A percentile compares a stretch with the other conserved stretches of the same genome.
These are phyloP conservation scores for Aureobasidium mangrovei DNA, from an alignment of 2,329 filamentous ascomycete species.

Conservation along the genomic window DNA sequence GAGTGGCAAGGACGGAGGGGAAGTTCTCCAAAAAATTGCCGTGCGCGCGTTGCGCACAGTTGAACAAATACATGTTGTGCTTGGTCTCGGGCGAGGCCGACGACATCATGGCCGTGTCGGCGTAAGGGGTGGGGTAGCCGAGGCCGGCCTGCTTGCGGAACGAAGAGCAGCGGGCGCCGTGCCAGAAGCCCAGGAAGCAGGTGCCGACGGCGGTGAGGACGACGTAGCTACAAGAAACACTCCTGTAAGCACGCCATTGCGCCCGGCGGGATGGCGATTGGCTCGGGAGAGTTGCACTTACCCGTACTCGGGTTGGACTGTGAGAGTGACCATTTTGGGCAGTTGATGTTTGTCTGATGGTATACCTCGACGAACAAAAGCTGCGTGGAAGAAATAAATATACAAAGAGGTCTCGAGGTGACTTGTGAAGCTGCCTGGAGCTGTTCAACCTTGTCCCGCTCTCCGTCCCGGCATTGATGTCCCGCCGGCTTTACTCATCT, in stretches of 20 bases:
- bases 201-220: slow-evolving; percentile 45
- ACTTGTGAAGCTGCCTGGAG: neutral
- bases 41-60: slow-evolving; percentile 44
- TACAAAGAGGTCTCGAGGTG: neutral
- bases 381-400: neutral
- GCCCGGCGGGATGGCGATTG: neutral
- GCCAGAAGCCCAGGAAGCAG: slow-evolving; percentile 46
- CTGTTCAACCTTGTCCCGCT: neutral
- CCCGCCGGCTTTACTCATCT: neutral
- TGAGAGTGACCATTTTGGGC: slow-evolving; percentile 25
- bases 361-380: no score
- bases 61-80: slow-evolving; percentile 38
- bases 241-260: slow-evolving; percentile 6
- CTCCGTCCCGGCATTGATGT: neutral
- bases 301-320: slow-evolving; percentile 42
- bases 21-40: slow-evolving; percentile 53
- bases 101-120: slow-evolving; percentile 45
- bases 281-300: slow-evolving; percentile 21
- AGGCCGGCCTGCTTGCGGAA: slow-evolving; percentile 46
- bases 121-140: slow-evolving; percentile 51
- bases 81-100: slow-evolving; percentile 31
- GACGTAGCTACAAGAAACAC: slow-evolving; percentile 39
- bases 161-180: slow-evolving; percentile 37
- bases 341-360: neutral
- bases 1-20: slow-evolving; percentile 40